Evolutionary conservation across 116 monocot genomes (phyloP).

Genomic region (Phalaenopsis hybrid): DNA sequence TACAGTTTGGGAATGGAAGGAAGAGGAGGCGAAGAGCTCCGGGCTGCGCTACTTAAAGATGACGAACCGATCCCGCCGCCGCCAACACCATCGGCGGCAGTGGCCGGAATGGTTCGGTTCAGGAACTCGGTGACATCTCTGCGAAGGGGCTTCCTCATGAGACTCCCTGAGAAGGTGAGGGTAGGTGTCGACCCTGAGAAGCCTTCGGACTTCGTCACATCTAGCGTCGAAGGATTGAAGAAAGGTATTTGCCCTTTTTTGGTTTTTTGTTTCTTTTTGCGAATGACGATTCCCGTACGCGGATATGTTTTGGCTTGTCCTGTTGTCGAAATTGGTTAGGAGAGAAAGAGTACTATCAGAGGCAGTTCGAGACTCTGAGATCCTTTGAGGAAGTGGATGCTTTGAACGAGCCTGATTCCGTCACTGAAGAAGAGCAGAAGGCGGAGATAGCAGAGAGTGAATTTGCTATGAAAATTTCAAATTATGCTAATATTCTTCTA

Average conservation of each 20-base stretch:
- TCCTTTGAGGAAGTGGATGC: conserved; percentile 87
- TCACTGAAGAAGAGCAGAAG: conserved; percentile 38
- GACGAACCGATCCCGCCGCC: not conserved
- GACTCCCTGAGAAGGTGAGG: conserved; percentile 69
- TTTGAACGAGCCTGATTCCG: conserved; percentile 13
- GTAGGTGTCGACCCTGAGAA: conserved; percentile 62
- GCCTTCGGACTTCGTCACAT: conserved; percentile 59
- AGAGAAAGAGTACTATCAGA: conserved; percentile 88
- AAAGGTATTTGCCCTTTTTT: conserved; percentile 27
- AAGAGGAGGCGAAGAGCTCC: not conserved
- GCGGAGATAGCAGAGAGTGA: conserved; percentile 54
- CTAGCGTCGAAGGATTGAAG: conserved; percentile 36
- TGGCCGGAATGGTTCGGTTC: conserved; percentile 8
- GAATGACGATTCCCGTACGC: not conserved
- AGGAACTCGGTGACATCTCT: conserved; percentile 49
- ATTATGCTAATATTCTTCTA: conserved; percentile 73
- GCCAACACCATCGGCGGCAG: not conserved
- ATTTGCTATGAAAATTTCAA: conserved; percentile 87
- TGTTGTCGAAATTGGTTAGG: conserved; percentile 29
- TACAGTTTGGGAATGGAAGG: conserved; percentile 1
- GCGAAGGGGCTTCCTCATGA: conserved; percentile 48
- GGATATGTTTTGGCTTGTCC: not conserved
- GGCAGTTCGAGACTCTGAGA: conserved; percentile 78
- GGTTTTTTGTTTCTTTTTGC: not conserved
- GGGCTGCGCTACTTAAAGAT: conserved; percentile 1